Evolutionary conservation across 1,139 yeast genomes (phyloP), one percentile per base, ranked within the genome.

Genomic region (Blastobotrys capitulatus): DNA sequence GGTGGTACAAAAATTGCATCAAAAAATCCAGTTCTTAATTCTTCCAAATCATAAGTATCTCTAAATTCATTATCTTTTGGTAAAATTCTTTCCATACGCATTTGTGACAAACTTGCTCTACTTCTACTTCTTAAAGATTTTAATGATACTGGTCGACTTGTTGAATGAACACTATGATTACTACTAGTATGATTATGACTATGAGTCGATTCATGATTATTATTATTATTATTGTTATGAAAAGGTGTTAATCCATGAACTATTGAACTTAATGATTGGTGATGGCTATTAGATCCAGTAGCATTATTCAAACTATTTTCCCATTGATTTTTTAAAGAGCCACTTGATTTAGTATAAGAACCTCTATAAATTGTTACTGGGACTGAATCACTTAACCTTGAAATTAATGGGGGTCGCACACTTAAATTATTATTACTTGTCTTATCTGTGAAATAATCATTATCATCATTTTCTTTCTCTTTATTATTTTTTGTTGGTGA

Each of bases 1-100:
- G 67, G 71, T 22, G 70, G 70, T n/a, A 67, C 62, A 52, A 67
- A 75, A 1, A 70, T 62, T 0, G 79, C 74, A 54, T 75, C 79
- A 53, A 76, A 76, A 54, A 71, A 75, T 2, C 78, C 79, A 48
- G 72, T 72, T 53, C 79, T 62, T 22, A 72, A 55, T 53, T 76
- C 80, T 48, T 73, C 74, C 16, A 74, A 48, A 1, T 67, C 71
- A 52, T 64, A 71, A 35, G 38, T 44, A 32, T 44, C 48, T 4
- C 48, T 26, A 19, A 29, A 25, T 27, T 42, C 44, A 13, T 25
- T 27, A 12, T 41, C 46, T 9, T 38, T 32, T 20, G 43, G 13
- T 16, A 47, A n/a, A 13, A 47, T 38, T 10, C 45, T 29, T 19
- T 36, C 37, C 49, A 46, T 46, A 3, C 49, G 49, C 6, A 29